Conservation (phyloP, 441 rosid genomes). For the Corymbia calophylla region DNA sequence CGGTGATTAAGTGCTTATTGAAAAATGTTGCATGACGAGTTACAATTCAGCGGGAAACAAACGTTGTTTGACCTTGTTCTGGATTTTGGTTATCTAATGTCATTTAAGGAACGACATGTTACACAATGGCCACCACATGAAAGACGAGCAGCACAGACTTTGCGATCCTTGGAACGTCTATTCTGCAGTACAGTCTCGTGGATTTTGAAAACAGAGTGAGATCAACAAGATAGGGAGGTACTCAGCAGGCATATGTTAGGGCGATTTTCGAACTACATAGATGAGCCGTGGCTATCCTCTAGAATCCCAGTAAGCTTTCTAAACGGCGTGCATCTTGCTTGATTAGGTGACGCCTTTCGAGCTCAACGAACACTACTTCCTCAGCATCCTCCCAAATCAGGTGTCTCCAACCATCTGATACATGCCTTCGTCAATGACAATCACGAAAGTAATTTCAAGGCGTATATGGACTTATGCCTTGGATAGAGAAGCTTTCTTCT, state of each 20-base stretch:
- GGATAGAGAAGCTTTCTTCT: conserved; percentile 32
- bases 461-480: conserved; percentile 3
- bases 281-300: background rate
- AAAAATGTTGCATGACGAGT: background rate
- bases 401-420: conserved; percentile 40
- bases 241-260: background rate
- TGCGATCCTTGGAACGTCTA: background rate
- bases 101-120: background rate
- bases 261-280: background rate
- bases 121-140: background rate
- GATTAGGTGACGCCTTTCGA: conserved; percentile 41
- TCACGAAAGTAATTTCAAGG: conserved; percentile 29
- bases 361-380: conserved; percentile 59
- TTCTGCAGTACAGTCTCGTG: background rate
- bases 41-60: background rate
- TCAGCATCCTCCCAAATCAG: conserved; percentile 42
- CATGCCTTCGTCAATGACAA: conserved; percentile 44
- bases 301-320: background rate
- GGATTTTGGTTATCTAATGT: background rate
- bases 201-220: background rate
- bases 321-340: conserved; percentile 4
- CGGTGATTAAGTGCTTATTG: background rate
- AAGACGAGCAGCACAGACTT: background rate
- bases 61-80: background rate
- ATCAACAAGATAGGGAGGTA: background rate